phyloP scores from a whole-genome alignment of 2,329 filamentous ascomycete species.

The Curvularia eragrostidis region DNA sequence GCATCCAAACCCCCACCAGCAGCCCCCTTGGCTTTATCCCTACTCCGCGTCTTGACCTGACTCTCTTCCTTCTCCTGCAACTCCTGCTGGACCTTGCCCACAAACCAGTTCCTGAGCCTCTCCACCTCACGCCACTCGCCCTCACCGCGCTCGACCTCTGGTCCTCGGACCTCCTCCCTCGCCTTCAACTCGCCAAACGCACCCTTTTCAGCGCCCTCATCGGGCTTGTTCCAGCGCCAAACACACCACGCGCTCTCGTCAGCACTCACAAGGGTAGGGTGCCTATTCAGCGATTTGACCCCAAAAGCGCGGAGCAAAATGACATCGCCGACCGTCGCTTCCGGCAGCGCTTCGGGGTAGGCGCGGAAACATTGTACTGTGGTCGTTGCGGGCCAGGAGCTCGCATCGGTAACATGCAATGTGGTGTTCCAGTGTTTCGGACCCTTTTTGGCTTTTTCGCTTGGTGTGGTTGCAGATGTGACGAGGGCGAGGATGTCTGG shows the following conservation, averaged over 20 bases:
- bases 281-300: conserved; percentile 52
- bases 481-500: conserved; percentile 57
- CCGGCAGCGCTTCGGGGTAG: conserved; percentile 52
- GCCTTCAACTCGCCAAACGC: conserved; percentile 38
- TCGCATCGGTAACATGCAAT: conserved; percentile 51
- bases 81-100: conserved; percentile 19
- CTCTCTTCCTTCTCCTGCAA: conserved; percentile 26
- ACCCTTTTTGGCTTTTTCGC: conserved; percentile 50
- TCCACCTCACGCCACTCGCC: conserved; percentile 54
- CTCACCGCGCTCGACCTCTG: conserved; percentile 54
- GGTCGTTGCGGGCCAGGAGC: conserved; percentile 30
- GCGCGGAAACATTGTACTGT: conserved; percentile 55
- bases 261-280: conserved; percentile 46
- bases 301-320: conserved; percentile 53
- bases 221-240: conserved; percentile 49
- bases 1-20: not conserved
- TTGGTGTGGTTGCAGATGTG: conserved; percentile 39
- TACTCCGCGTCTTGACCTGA: conserved; percentile 22
- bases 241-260: conserved; percentile 58
- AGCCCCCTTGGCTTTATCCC: conserved; percentile 17
- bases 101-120: conserved; percentile 53
- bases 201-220: conserved; percentile 37
- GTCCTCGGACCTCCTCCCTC: conserved; percentile 55
- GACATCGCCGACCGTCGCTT: conserved; percentile 52
- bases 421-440: conserved; percentile 55